Evolutionary conservation across 139 green algal species (phyloP).

Genomic region (Picochlorum sp.): DNA sequence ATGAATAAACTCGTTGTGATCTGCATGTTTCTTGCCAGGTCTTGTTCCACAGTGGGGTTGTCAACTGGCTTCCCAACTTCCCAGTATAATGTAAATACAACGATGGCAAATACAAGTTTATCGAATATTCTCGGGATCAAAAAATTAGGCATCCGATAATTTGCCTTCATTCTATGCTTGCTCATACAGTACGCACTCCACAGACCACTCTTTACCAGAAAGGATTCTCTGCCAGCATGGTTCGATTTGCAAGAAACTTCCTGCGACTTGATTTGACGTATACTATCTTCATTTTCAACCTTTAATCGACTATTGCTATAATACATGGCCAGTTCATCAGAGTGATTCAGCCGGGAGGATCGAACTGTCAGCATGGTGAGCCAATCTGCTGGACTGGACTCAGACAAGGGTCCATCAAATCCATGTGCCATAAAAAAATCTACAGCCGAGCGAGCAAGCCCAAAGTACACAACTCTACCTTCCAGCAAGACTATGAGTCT

Average conservation of each 20-base stretch:
- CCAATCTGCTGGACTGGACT: neutral
- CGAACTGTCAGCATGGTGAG: neutral
- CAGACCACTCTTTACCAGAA: neutral
- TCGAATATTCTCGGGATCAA: slow-evolving; percentile 58
- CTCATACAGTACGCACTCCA: slow-evolving; percentile 19
- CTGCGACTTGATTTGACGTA: neutral
- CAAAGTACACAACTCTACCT: slow-evolving; percentile 1
- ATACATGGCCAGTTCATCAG: neutral
- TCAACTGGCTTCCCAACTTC: neutral
- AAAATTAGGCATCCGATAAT: slow-evolving; percentile 46
- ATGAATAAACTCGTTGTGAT: slow-evolving; percentile 65
- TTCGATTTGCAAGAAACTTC: neutral
- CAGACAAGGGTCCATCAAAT: neutral
- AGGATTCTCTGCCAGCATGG: neutral
- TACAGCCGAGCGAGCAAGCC: neutral
- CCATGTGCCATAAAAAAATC: neutral
- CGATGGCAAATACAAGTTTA: slow-evolving; percentile 33
- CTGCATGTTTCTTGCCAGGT: slow-evolving; percentile 39
- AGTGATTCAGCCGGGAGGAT: neutral
- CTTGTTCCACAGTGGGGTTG: neutral
- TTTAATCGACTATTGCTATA: neutral
- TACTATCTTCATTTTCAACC: neutral
- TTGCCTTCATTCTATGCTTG: slow-evolving; percentile 55
- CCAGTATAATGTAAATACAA: slow-evolving; percentile 3
- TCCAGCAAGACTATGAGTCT: slow-evolving; percentile 18